A percentile compares a stretch with the other conserved stretches of the same genome.
These are phyloP conservation scores for Ilyonectria sp. DNA, from an alignment of 2,329 filamentous ascomycete genomes.

Conservation along the genomic window DNA sequence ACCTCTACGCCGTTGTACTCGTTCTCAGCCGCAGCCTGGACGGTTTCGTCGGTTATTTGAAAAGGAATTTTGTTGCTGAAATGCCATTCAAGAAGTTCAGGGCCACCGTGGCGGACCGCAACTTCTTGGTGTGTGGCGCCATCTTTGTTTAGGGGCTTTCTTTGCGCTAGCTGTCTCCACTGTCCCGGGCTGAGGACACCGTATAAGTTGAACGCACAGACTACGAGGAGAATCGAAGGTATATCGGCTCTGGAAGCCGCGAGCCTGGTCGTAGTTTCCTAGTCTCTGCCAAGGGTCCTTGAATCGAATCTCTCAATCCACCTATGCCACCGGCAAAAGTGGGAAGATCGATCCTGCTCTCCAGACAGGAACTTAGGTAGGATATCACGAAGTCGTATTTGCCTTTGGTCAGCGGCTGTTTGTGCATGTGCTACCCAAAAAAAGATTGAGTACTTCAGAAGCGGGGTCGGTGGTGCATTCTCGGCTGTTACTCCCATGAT, in stretches of 20 bases:
- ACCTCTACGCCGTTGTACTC: neutral
- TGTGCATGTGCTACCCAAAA: neutral
- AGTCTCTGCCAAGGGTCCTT: too few relatives aligned
- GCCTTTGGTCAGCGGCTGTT: conserved; percentile 14
- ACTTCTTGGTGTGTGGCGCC: conserved; percentile 13
- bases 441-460: neutral
- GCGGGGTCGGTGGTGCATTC: neutral
- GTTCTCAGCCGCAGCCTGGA: too few relatives aligned
- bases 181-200: conserved; percentile 13
- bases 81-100: conserved; percentile 11
- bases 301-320: neutral
- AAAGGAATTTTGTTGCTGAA: conserved; percentile 6
- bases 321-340: conserved; percentile 8
- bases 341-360: conserved; percentile 5
- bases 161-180: conserved; percentile 16
- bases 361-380: conserved; percentile 3
- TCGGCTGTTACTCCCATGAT: neutral
- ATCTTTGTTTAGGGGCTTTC: neutral
- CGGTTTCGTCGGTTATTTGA: neutral
- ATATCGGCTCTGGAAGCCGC: neutral
- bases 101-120: conserved; percentile 2
- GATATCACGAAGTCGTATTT: conserved; percentile 5
- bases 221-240: conserved; percentile 8
- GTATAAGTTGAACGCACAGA: conserved; percentile 14
- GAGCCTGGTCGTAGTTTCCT: neutral